Conservation (phyloP, 192 early-diverging fungal species). For the Coemansia sp. region DNA sequence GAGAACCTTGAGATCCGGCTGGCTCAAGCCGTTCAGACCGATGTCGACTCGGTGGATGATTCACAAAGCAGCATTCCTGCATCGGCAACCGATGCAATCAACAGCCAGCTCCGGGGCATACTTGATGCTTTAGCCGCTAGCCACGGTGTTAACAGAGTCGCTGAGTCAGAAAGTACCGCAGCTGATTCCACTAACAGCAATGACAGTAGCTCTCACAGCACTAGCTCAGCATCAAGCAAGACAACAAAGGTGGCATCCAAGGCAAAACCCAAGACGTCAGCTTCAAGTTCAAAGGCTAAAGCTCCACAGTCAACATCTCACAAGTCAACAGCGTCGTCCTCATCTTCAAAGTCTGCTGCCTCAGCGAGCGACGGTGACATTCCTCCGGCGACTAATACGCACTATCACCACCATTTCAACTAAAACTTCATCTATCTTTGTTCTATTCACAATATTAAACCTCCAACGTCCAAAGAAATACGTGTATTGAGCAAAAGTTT, state of each 20-base stretch:
- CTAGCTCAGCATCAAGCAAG: neutral
- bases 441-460: neutral
- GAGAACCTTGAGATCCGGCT: constrained; percentile 43
- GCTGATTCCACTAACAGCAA: neutral
- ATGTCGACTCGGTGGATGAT: constrained; percentile 4
- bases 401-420: constrained; percentile 23
- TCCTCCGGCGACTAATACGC: constrained; percentile 3
- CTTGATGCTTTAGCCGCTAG: constrained; percentile 16
- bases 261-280: neutral
- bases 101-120: constrained; percentile 20
- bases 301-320: too few relatives aligned
- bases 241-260: neutral
- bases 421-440: neutral
- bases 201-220: neutral
- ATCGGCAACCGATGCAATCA: constrained; percentile 7
- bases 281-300: neutral
- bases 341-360: neutral
- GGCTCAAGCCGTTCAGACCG: constrained; percentile 27
- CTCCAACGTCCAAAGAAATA: neutral
- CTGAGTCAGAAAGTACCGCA: neutral
- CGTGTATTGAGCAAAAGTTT: too few relatives aligned
- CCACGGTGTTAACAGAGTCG: neutral
- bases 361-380: neutral
- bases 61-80: neutral
- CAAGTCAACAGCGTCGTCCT: neutral